These are phyloP conservation scores for Epichloe hybrida DNA, from an alignment of 2,329 filamentous ascomycete species.

Conservation along the genomic window DNA sequence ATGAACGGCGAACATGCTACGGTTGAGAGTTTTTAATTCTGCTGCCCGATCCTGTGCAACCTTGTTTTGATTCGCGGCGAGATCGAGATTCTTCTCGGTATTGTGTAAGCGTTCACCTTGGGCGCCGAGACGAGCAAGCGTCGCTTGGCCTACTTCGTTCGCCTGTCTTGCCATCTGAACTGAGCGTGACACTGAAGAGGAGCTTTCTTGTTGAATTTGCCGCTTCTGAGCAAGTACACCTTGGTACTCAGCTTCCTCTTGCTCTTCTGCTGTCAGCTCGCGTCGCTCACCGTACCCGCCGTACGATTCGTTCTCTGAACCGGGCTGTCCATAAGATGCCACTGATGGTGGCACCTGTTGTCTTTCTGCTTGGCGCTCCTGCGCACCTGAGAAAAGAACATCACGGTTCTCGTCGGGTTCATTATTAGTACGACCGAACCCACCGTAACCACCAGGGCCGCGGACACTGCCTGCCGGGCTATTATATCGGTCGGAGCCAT, in stretches of 20 bases:
- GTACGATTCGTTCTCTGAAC: slow-evolving; percentile 19
- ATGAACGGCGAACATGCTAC: slow-evolving; percentile 81
- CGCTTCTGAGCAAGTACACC: slow-evolving; percentile 39
- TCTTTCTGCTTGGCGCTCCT: slow-evolving; percentile 33
- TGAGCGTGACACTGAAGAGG: slow-evolving; percentile 24
- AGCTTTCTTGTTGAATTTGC: slow-evolving; percentile 65
- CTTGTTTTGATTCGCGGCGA: slow-evolving; percentile 62
- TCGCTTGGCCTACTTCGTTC: slow-evolving; percentile 49
- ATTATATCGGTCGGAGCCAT: slow-evolving; percentile 35
- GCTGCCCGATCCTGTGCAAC: slow-evolving; percentile 67
- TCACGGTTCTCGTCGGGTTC: slow-evolving; percentile 42
- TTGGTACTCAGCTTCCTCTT: slow-evolving; percentile 59
- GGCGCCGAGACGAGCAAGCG: slow-evolving; percentile 57
- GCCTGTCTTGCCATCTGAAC: slow-evolving; percentile 30
- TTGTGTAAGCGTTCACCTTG: slow-evolving; percentile 75
- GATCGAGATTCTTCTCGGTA: slow-evolving; percentile 70
- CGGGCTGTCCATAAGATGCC: slow-evolving; percentile 14
- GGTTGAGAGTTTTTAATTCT: slow-evolving; percentile 74
- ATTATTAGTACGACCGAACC: slow-evolving; percentile 34
- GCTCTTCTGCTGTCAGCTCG: slow-evolving; percentile 68
- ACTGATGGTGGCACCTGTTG: slow-evolving; percentile 12
- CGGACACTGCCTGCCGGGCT: slow-evolving; percentile 19
- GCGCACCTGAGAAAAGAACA: slow-evolving; percentile 47
- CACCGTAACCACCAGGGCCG: slow-evolving; percentile 48
- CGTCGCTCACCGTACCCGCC: slow-evolving; percentile 54